A percentile compares a stretch with the other conserved stretches of the same genome.
These are phyloP conservation scores for Gaultheria prostrata DNA, from an alignment of 148 eudicot genomes.

Conservation along the genomic window DNA sequence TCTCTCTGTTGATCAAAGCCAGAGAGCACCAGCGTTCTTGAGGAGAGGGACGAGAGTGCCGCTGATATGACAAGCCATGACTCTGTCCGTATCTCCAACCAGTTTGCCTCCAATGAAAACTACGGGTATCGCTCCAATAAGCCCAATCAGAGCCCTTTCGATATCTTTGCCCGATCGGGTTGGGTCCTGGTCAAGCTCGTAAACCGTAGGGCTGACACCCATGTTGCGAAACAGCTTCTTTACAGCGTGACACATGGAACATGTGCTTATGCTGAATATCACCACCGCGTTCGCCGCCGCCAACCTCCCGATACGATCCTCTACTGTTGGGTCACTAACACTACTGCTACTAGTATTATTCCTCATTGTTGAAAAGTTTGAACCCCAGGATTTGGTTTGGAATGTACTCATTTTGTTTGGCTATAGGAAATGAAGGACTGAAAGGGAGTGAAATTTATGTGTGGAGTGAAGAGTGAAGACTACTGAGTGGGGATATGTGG, in stretches of 20 bases:
- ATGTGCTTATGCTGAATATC: conserved; percentile 6
- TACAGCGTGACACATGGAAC: background rate
- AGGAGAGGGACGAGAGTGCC: conserved; percentile 6
- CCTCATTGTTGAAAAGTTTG: background rate
- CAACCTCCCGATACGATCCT: background rate
- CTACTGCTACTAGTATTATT: background rate
- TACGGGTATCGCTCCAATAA: background rate
- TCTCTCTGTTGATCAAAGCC: background rate
- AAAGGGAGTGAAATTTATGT: background rate
- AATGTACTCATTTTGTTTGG: background rate
- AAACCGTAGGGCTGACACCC: background rate
- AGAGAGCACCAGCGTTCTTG: conserved; percentile 1
- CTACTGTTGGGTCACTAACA: background rate
- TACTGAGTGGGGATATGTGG: background rate
- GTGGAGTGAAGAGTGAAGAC: background rate
- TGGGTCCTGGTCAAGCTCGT: conserved; percentile 5
- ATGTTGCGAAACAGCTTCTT: conserved; percentile 7
- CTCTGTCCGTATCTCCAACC: background rate
- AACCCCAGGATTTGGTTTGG: background rate
- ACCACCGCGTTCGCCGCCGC: conserved; percentile 4
- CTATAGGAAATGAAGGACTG: background rate
- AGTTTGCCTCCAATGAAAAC: background rate
- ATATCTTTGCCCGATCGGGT: background rate
- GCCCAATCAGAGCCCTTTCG: background rate
- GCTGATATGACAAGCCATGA: conserved; percentile 2